phyloP scores from a whole-genome alignment of 768 basidiomycete genomes.

The Hypholoma fasciculare region DNA sequence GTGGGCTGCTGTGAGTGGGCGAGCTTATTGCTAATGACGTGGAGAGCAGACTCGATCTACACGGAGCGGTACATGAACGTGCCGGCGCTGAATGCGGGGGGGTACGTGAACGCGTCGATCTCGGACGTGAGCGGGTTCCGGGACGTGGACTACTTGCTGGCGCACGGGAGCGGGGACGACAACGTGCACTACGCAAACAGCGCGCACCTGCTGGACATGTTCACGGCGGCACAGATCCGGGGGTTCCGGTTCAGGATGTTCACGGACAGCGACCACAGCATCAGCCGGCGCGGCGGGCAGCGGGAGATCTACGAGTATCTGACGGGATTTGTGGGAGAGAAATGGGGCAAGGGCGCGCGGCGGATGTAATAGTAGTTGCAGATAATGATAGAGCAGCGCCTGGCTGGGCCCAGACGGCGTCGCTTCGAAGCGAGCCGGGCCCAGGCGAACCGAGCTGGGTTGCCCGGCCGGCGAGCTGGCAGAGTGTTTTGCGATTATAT shows the following conservation, averaged over 20 bases:
- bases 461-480: slow-evolving; percentile 1
- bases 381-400: neutral
- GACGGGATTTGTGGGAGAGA: slow-evolving; percentile 82
- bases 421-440: slow-evolving; percentile 11
- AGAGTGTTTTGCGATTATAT: neutral
- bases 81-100: slow-evolving; percentile 73
- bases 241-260: slow-evolving; percentile 93
- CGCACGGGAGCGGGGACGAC: slow-evolving; percentile 94
- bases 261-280: slow-evolving; percentile 91
- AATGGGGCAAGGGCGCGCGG: slow-evolving; percentile 89
- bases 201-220: slow-evolving; percentile 90
- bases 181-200: slow-evolving; percentile 96
- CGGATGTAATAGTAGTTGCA: slow-evolving; percentile 44
- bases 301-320: slow-evolving; percentile 88
- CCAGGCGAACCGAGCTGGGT: slow-evolving; percentile 15
- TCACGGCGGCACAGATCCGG: slow-evolving; percentile 74
- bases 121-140: slow-evolving; percentile 87
- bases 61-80: slow-evolving; percentile 97
- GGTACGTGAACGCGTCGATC: slow-evolving; percentile 90
- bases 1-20: slow-evolving; percentile 13
- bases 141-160: slow-evolving; percentile 77
- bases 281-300: slow-evolving; percentile 71
- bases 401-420: slow-evolving; percentile 8
- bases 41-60: slow-evolving; percentile 79
- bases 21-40: slow-evolving; percentile 3